Base-by-base conservation (phyloP, 768 basidiomycete species). In the Hypsizygus marmoreus region DNA sequence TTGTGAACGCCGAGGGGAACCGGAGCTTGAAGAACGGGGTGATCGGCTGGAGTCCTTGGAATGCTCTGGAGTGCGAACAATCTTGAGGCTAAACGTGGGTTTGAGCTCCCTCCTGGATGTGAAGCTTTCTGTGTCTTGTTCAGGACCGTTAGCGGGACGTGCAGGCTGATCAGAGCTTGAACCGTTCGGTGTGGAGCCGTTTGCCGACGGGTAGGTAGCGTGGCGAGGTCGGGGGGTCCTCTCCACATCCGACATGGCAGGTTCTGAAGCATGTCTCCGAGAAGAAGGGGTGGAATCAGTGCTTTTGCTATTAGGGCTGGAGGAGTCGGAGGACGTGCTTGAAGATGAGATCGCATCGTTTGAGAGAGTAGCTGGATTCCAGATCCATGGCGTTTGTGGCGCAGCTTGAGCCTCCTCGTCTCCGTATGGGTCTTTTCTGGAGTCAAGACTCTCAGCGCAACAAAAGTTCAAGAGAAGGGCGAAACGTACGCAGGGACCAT, bases 351-450 rank as follows among this genome's bases (percentile, higher is more conserved):
- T 51, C 14, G 60, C 63, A 20, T 70, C 65, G 25, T 69, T 58
- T 7, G 59, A 48, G 16, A 82, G 66, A 45, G 67, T 66, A 26
- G 72, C 59, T 19, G 84, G 79, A 62, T 75, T 81, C 87, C 87
- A 89, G 45, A 87, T 74, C 86, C 86, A 89, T 6, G 87, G 87
- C 0, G 87, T 88, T 11, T 75, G 70, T 5, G 71, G 66, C 16
- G 43, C 30, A 11, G 34, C 51, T 6, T 34, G 38, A 12, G 35
- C 39, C 6, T 45, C 53, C 31, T 45, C 55, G 30, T 59, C 51
- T 12, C 50, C 65, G 26, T 66, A 62, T 37, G 61, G 52, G 51
- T 75, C 56, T 58, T 70, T 53, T 25, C 75, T 71, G 51, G 34
- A 44, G 22, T 24, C 17, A 7, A n/a, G 2, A 32, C 13, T 9